These are phyloP conservation scores for Annona squamosa DNA, from an alignment of 164 flowering plant species.

Conservation along the genomic window DNA sequence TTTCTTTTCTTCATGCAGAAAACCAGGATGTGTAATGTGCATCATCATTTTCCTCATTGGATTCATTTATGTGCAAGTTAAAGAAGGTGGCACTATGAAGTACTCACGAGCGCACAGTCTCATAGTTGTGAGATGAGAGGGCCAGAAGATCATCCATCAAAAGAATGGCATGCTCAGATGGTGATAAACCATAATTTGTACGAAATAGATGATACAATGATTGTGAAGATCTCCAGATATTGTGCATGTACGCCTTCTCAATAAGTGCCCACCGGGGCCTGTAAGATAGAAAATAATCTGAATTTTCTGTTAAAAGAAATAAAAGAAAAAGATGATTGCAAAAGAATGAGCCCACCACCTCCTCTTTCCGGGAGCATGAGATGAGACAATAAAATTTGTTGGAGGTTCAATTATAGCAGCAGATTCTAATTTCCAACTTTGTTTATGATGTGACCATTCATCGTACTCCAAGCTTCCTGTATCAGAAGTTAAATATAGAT, in stretches of 20 bases:
- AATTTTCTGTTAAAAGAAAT: background rate
- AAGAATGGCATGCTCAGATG: slow-evolving; percentile 51
- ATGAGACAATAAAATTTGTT: slow-evolving; percentile 62
- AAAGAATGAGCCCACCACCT: slow-evolving; percentile 37
- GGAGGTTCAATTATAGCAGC: slow-evolving; percentile 91
- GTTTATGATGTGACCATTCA: slow-evolving; percentile 91
- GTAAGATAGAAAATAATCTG: slow-evolving; percentile 15
- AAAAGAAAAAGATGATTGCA: background rate
- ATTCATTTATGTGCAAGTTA: background rate
- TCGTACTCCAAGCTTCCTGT: slow-evolving; percentile 92
- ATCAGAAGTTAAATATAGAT: slow-evolving; percentile 7
- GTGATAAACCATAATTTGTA: slow-evolving; percentile 41
- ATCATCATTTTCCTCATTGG: too few relatives aligned
- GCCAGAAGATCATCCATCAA: slow-evolving; percentile 78
- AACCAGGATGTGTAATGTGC: too few relatives aligned
- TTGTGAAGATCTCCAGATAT: slow-evolving; percentile 95
- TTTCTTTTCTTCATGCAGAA: too few relatives aligned
- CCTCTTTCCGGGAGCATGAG: slow-evolving; percentile 75
- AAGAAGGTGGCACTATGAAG: slow-evolving; percentile 1
- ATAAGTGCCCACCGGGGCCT: slow-evolving; percentile 95
- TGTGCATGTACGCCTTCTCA: slow-evolving; percentile 94
- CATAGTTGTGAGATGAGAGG: slow-evolving; percentile 81
- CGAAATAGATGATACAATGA: slow-evolving; percentile 86
- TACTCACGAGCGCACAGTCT: slow-evolving; percentile 87
- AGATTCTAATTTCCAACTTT: slow-evolving; percentile 94